Evolutionary conservation across 345 rosid species (phyloP), one percentile per base, ranked within the genome.

Genomic region (Hibiscus mutabilis): DNA sequence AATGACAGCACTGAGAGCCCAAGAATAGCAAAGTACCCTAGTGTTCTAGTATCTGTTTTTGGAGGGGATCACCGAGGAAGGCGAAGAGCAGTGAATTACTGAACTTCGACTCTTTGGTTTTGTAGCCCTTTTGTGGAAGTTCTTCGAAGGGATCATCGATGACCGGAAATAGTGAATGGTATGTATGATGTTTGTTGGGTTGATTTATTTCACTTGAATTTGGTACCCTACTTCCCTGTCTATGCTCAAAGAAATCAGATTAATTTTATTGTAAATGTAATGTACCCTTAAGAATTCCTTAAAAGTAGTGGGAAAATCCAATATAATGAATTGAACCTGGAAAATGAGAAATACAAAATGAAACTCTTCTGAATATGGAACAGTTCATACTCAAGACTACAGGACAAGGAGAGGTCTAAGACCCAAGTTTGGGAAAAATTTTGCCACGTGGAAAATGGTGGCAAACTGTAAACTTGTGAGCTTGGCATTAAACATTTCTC

Each of bases 11-110:
- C 69, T 6, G 59, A 60, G 51, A 75, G 52, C 60, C 65, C 29
- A 61, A 81, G 56, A 66, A 78, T 68, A 53, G 90, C 95, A 15
- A 87, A 84, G 78, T 87, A 86, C 74, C 82, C 95, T n/a, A 70
- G 81, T 83, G 25, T 84, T 79, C 69, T 83, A 86, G 69, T 77
- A 77, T 79, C 71, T 82, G 57, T 11, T 74, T 8, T 73, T 86
- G 70, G 88, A 89, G 58, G 84, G 78, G 71, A 68, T 86, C 59
- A 60, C 52, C 7, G 87, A 82, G 29, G 52, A 21, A 19, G 51
- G 9, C 59, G 86, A 81, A 47, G 84, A 83, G 4, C 52, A 55
- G 47, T 71, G 66, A 46, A 14, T 49, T 29, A 8, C 15, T 3
- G 27, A 27, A 25, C 22, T 22, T 24, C 10, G 24, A 40, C 68